Conservation (phyloP, 331 rosid species). For the Pyracantha coccinea region DNA sequence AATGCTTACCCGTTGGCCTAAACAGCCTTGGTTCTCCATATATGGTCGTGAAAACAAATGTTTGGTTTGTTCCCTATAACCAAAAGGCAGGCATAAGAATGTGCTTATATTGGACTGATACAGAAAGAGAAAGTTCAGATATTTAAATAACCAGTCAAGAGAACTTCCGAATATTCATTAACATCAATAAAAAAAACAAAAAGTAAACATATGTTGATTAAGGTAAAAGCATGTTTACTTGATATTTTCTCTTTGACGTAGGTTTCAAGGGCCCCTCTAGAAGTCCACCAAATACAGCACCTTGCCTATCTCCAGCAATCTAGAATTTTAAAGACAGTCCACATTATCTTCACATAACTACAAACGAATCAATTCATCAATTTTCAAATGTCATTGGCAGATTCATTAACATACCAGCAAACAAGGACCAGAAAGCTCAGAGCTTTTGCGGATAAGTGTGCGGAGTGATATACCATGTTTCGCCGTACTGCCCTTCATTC, state of each 20-base stretch:
- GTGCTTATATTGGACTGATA: neutral
- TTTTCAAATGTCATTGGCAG: neutral
- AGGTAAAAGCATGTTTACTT: constrained; percentile 31
- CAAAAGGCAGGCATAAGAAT: neutral
- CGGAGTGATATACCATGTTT: constrained; percentile 97
- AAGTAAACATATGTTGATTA: neutral
- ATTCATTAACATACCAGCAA: constrained; percentile 62
- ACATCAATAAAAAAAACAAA: neutral
- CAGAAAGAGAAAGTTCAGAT: neutral
- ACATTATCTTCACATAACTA: constrained; percentile 14
- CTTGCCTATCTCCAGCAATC: constrained; percentile 75
- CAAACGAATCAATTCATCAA: neutral
- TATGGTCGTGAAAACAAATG: constrained; percentile 87
- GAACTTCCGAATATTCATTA: neutral
- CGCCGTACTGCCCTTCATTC: constrained; percentile 98
- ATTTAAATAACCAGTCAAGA: constrained; percentile 3
- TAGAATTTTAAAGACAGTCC: constrained; percentile 8
- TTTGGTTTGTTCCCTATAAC: constrained; percentile 72
- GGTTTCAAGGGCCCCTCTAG: constrained; percentile 80
- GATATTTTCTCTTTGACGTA: constrained; percentile 81
- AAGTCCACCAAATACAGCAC: constrained; percentile 92
- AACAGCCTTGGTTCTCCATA: constrained; percentile 90
- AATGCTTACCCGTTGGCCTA: constrained; percentile 81
- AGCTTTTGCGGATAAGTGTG: constrained; percentile 88
- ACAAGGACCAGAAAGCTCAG: constrained; percentile 79